A percentile compares a stretch with the other conserved stretches of the same genome.
phyloP scores from a whole-genome alignment of 176 grass and related monocot genomes.

The Thalia dealbata region DNA sequence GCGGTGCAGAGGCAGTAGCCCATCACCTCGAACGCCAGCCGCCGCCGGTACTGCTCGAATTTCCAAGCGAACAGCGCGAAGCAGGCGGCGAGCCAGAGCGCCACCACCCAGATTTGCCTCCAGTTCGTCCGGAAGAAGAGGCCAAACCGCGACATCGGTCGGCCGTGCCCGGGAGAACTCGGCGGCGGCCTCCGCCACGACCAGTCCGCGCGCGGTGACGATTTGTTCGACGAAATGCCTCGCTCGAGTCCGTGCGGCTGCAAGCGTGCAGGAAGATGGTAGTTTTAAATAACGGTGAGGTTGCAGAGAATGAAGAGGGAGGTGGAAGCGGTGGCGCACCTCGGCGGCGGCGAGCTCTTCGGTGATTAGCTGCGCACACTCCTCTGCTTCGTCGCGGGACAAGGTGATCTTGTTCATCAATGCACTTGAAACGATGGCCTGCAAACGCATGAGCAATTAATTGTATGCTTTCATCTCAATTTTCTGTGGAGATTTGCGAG shows the following conservation, averaged over 20 bases:
- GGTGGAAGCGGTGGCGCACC: constrained; percentile 7
- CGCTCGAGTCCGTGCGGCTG: not conserved
- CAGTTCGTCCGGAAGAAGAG: constrained; percentile 42
- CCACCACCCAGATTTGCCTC: constrained; percentile 35
- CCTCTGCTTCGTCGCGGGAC: constrained; percentile 27
- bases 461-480: not conserved
- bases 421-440: constrained; percentile 35
- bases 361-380: constrained; percentile 25
- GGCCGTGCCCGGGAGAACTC: not conserved
- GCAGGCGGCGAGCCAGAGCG: constrained; percentile 44
- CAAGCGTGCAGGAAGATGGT: not conserved
- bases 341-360: constrained; percentile 32
- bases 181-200: not conserved
- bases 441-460: not conserved
- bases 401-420: constrained; percentile 29
- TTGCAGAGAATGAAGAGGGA: not conserved
- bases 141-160: not conserved
- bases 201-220: not conserved
- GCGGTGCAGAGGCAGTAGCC: constrained; percentile 56
- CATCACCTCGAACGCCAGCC: constrained; percentile 50
- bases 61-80: constrained; percentile 53
- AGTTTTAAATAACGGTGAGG: not conserved
- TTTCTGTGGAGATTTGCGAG: not conserved
- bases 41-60: constrained; percentile 44
- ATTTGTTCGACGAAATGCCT: not conserved